Percentiles rank a stretch among this genome's conserved stretches.
phyloP scores from a whole-genome alignment of 345 rosid species.

The Populus davidiana region DNA sequence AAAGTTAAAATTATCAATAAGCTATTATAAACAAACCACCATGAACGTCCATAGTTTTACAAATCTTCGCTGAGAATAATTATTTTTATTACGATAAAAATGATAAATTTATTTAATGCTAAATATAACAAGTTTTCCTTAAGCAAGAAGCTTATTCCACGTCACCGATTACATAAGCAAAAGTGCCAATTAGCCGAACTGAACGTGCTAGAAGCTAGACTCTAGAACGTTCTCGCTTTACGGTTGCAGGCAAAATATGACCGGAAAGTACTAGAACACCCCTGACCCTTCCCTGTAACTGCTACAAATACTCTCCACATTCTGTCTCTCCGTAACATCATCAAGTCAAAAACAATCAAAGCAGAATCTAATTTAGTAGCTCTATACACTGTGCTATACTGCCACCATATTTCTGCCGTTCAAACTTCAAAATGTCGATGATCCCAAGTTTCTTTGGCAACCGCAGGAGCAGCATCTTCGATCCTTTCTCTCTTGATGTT shows the following conservation, averaged over 20 bases:
- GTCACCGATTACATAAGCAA: too few species aligned
- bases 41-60: too few species aligned
- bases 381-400: too few species aligned
- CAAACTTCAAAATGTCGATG: conserved; percentile 1
- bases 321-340: not conserved
- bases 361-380: too few species aligned
- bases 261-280: not conserved
- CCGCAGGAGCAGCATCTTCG: conserved; percentile 6
- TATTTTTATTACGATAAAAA: too few species aligned
- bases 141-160: too few species aligned
- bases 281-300: not conserved
- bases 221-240: not conserved
- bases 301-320: not conserved
- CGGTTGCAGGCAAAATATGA: not conserved
- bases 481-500: conserved; percentile 11
- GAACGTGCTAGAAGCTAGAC: not conserved
- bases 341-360: not conserved
- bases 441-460: conserved; percentile 10
- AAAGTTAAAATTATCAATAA: too few species aligned
- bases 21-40: too few species aligned
- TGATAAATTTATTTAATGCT: too few species aligned
- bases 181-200: not conserved
- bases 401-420: too few species aligned
- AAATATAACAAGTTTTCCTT: too few species aligned
- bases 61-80: too few species aligned